A percentile compares a stretch with the other conserved stretches of the same genome.
Conservation (phyloP, 73 alveolate genomes). For the Uronychia setigera region DNA sequence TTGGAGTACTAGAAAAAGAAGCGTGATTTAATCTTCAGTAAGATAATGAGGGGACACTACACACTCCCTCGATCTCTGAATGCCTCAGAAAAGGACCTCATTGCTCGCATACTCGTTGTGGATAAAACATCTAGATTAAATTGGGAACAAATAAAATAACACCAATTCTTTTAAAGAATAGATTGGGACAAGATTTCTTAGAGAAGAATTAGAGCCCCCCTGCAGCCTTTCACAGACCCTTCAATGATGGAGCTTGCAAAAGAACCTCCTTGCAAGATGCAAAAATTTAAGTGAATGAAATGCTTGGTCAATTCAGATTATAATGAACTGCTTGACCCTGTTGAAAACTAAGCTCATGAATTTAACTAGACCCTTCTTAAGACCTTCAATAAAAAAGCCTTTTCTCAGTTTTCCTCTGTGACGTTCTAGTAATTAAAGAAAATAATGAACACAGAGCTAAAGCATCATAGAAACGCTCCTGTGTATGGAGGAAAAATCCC, state of each 20-base stretch:
- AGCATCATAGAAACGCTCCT: neutral
- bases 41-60: neutral
- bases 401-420: neutral
- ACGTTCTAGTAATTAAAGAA: neutral
- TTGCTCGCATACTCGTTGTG: neutral
- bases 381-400: neutral
- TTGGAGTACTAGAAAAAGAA: neutral
- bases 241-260: neutral
- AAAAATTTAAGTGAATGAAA: neutral
- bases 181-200: neutral
- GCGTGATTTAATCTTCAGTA: neutral
- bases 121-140: neutral
- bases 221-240: neutral
- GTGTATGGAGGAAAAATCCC: slow-evolving; percentile 2
- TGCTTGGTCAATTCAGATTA: neutral
- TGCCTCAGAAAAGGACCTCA: neutral
- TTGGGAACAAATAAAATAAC: neutral
- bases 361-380: neutral
- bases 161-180: neutral
- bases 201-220: neutral
- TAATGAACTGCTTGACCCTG: neutral
- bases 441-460: neutral
- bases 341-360: neutral
- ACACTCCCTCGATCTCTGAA: neutral
- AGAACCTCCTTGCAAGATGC: neutral